A percentile compares a stretch with the other conserved stretches of the same genome.
phyloP scores from a whole-genome alignment of 495 filamentous ascomycete species.

The Penicillium mononematosum region DNA sequence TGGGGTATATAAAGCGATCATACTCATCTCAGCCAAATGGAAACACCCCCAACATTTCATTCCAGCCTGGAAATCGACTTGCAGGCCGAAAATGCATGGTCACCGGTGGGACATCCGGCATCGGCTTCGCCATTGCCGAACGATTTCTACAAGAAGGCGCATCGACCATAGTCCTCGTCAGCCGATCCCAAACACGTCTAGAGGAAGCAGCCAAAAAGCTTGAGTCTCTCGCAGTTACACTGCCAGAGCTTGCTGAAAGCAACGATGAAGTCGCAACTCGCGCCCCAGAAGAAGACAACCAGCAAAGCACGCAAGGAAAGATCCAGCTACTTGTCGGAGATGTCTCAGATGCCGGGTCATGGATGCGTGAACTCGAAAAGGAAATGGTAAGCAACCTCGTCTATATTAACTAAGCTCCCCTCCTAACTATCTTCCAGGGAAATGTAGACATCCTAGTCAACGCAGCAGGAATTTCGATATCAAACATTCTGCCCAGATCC shows the following conservation, averaged over 20 bases:
- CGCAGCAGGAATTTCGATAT: constrained; percentile 68
- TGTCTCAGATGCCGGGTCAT: constrained; percentile 44
- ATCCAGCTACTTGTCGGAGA: constrained; percentile 46
- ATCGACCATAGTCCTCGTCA: constrained; percentile 54
- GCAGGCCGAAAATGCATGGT: constrained; percentile 52
- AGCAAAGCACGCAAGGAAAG: constrained; percentile 9
- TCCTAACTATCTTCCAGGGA: constrained; percentile 23
- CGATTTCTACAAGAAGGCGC: constrained; percentile 65
- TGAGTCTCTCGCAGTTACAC: not conserved
- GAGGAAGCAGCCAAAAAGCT: constrained; percentile 30
- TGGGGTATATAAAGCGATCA: constrained; percentile 12
- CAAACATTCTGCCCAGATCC: constrained; percentile 53
- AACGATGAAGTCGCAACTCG: constrained; percentile 14
- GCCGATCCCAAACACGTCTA: constrained; percentile 44
- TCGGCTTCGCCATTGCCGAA: constrained; percentile 66
- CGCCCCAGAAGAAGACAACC: constrained; percentile 23
- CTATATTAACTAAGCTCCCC: too few relatives aligned
- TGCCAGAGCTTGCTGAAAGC: constrained; percentile 2
- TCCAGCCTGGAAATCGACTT: constrained; percentile 30
- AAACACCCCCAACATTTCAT: not conserved
- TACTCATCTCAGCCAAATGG: constrained; percentile 12
- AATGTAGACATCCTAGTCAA: constrained; percentile 69
- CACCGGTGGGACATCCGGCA: constrained; percentile 63
- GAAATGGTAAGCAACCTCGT: constrained; percentile 36
- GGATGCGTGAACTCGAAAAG: constrained; percentile 45